Percentiles rank a stretch among this genome's conserved stretches.
Evolutionary conservation across 148 eudicot species (phyloP).

Genomic region (Tetragonia tetragonoides): DNA sequence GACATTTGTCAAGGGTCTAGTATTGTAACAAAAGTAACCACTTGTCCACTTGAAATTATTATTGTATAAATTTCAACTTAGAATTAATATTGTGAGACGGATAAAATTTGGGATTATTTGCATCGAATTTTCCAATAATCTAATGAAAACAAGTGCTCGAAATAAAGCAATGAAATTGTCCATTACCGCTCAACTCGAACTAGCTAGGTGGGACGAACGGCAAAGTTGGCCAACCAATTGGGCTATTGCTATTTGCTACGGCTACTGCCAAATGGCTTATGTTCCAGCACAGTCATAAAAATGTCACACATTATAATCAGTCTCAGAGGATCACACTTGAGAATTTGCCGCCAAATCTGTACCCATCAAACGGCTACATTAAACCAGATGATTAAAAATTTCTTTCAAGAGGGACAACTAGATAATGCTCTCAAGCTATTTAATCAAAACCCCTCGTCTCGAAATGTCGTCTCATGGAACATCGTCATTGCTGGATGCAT

Average conservation of each 20-base stretch:
- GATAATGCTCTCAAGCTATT: constrained; percentile 47
- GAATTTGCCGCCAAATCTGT: constrained; percentile 25
- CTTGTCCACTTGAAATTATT: too few relatives aligned
- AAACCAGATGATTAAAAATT: constrained; percentile 38
- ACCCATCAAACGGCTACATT: constrained; percentile 38
- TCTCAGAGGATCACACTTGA: not conserved
- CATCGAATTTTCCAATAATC: too few relatives aligned
- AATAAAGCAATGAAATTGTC: too few relatives aligned
- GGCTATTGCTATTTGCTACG: too few relatives aligned
- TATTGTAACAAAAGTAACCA: too few relatives aligned
- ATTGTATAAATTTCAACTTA: too few relatives aligned
- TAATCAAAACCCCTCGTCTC: constrained; percentile 38
- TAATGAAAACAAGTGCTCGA: too few relatives aligned
- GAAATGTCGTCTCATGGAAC: constrained; percentile 60
- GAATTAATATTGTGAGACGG: too few relatives aligned
- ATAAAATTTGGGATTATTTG: too few relatives aligned
- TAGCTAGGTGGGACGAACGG: too few relatives aligned
- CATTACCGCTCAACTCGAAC: too few relatives aligned
- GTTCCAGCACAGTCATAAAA: not conserved
- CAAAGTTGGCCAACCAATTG: not conserved
- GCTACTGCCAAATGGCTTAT: not conserved
- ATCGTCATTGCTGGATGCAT: constrained; percentile 44
- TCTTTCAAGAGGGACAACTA: constrained; percentile 34
- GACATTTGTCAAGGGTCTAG: too few relatives aligned
- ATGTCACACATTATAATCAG: not conserved